Evolutionary conservation across 306 rosid species (phyloP), one percentile per base, ranked within the genome.

Genomic region (Rosa chinensis): DNA sequence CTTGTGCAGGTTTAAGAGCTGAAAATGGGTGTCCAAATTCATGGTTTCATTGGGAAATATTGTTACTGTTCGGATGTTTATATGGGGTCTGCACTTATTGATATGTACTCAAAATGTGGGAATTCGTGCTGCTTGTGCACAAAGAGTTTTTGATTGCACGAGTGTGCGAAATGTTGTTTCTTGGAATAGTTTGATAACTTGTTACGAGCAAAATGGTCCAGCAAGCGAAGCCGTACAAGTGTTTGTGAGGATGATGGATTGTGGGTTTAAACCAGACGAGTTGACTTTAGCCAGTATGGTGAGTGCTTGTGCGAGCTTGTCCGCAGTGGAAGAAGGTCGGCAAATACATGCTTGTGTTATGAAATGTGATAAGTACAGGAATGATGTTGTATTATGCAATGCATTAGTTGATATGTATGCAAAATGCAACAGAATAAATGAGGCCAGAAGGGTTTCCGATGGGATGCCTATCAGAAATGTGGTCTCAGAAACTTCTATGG

Each of bases 341-440:
- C 77, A 78, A 69, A 78, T 83, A 47, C 82, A 83, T 40, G 82
- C 52, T 11, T 70, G 74, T 28, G 80, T 69, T 47, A 11, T 78
- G 53, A 83, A 83, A 74, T 45, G 59, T 66, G 82, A 68, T 23
- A 67, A 61, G 28, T 78, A 72, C 40, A 74, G 77, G 69, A 56
- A 58, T 3, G 82, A 78, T 59, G 68, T 83, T 40, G 69, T 83
- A 12, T 20, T 83, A 40, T 52, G 86, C 49, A 78, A 83, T 43
- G 82, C 86, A 13, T 48, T 78, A 70, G 80, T 83, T 39, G 83
- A 83, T 78, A 83, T 78, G 86, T 78, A 83, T 75, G 83, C 83
- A 21, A 83, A 83, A 74, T 83, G 82, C 48, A 80, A 74, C 9
- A 73, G 69, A 37, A 23, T 83, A 7, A 47, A 66, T 12, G 67